These are phyloP conservation scores for Aureobasidium lini DNA, from an alignment of 2,329 filamentous ascomycete species.

Conservation along the genomic window DNA sequence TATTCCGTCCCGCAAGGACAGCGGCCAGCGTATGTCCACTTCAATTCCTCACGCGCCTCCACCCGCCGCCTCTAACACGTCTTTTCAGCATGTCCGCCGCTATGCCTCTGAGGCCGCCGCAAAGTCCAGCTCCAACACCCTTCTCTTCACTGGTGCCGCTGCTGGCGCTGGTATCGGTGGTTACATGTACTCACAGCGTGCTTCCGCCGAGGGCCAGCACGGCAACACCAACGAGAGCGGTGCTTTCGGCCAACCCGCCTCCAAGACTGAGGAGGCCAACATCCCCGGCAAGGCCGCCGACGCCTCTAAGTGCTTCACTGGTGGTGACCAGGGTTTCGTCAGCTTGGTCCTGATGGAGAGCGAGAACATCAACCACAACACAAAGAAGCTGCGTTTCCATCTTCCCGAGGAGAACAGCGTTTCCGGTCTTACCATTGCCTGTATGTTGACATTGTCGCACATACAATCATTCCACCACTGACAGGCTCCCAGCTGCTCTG, in stretches of 20 bases:
- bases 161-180: conserved; percentile 52
- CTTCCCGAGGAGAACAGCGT: conserved; percentile 78
- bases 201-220: conserved; percentile 20
- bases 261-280: conserved; percentile 31
- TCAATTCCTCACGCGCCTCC: conserved; percentile 12
- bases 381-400: conserved; percentile 83
- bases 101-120: conserved; percentile 60
- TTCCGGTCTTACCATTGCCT: conserved; percentile 73
- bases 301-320: conserved; percentile 55
- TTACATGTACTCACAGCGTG: conserved; percentile 41
- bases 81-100: conserved; percentile 52
- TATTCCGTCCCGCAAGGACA: conserved; percentile 32
- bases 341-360: conserved; percentile 71
- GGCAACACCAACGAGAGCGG: conserved; percentile 21
- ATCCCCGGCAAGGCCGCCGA: conserved; percentile 32
- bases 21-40: conserved; percentile 27
- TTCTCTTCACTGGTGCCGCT: conserved; percentile 55
- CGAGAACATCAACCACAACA: conserved; percentile 84
- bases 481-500: conserved; percentile 52
- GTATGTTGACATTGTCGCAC: conserved; percentile 34
- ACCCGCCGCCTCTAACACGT: neutral
- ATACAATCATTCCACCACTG: neutral
- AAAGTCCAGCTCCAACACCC: conserved; percentile 51
- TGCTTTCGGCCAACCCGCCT: conserved; percentile 20
- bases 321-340: conserved; percentile 85